Conservation (phyloP, 176 grass and related monocot genomes). For the Oryza coarctata region DNA sequence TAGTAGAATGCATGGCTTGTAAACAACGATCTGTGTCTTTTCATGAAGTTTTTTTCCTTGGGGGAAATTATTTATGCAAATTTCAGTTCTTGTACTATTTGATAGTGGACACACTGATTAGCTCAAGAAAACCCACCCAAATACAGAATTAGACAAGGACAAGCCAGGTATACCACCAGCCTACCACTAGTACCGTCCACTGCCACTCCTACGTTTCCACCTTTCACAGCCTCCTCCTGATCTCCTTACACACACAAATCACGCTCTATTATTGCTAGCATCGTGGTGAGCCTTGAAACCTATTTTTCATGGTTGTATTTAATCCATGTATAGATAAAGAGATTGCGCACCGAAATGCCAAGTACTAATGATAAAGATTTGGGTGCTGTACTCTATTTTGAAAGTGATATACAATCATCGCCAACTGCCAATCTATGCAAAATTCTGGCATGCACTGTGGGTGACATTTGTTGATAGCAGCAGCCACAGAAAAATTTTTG, state of each 20-base stretch:
- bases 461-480: background rate
- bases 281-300: background rate
- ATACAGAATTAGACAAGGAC: background rate
- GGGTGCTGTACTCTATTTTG: background rate
- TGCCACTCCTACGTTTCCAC: background rate
- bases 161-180: background rate
- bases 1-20: background rate
- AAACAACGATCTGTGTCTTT: background rate
- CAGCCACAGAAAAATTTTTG: too few relatives aligned
- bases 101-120: background rate
- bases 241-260: background rate
- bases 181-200: background rate
- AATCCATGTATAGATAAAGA: background rate
- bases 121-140: background rate
- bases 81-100: background rate
- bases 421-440: background rate
- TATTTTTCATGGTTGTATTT: background rate
- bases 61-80: background rate
- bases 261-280: background rate
- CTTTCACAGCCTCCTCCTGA: too few relatives aligned
- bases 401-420: background rate
- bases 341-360: background rate
- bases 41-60: background rate
- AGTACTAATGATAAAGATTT: background rate
- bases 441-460: background rate